Percentiles rank a stretch among this genome's conserved stretches.
Evolutionary conservation across 2,329 filamentous ascomycete genomes (phyloP).

Genomic region (Botrytis fabae): DNA sequence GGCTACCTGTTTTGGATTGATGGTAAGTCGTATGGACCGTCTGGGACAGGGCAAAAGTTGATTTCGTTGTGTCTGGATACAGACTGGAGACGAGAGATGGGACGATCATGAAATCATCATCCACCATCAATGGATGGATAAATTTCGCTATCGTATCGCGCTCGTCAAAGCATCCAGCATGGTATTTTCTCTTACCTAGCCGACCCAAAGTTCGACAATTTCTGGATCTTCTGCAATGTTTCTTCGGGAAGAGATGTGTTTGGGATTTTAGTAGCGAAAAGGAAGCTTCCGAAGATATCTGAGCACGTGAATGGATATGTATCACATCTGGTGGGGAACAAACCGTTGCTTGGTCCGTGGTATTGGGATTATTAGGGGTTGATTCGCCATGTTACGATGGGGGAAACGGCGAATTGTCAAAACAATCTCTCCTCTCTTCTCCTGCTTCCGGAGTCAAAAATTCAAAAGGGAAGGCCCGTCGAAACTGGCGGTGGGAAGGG

Average conservation of each 20-base stretch:
- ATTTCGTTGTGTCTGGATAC: not conserved
- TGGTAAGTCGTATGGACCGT: not conserved
- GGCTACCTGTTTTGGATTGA: not conserved
- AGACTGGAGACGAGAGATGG: not conserved
- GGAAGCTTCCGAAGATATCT: not conserved
- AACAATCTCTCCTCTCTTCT: not conserved
- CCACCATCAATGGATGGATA: not conserved
- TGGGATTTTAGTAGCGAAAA: not conserved
- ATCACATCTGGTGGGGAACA: slow-evolving; percentile 4
- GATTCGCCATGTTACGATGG: not conserved
- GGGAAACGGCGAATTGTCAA: not conserved
- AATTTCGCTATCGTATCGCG: not conserved
- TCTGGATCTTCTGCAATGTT: not conserved
- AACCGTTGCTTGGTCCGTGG: slow-evolving; percentile 11
- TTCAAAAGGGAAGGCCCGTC: not conserved
- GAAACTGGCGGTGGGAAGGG: slow-evolving; percentile 10
- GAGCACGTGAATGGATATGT: not conserved
- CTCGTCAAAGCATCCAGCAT: not conserved
- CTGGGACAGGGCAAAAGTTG: not conserved
- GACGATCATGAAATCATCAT: not conserved
- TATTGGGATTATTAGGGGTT: not conserved
- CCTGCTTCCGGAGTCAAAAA: not conserved
- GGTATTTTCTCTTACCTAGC: not conserved
- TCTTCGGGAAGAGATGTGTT: not conserved
- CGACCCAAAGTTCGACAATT: not conserved